Evolutionary conservation across 2,329 filamentous ascomycete genomes (phyloP).

Genomic region (Xylariaceae sp.): DNA sequence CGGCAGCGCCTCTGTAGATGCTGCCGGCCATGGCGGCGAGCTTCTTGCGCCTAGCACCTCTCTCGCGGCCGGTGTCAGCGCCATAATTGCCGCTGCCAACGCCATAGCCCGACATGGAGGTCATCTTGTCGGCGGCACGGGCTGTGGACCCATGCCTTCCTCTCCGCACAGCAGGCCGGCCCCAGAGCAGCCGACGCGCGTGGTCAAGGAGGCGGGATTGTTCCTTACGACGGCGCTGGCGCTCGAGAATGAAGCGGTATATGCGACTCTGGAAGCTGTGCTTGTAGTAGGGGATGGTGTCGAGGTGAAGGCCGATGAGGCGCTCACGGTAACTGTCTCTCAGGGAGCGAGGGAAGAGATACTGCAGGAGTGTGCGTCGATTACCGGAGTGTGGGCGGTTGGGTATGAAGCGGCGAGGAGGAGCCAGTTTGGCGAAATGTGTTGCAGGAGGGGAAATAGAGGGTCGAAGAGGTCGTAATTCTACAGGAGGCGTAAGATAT

Average conservation of each 20-base stretch:
- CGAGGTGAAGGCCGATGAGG: conserved; percentile 69
- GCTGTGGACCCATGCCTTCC: conserved; percentile 35
- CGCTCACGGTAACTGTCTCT: conserved; percentile 63
- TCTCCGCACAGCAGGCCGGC: conserved; percentile 28
- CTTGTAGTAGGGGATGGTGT: conserved; percentile 69
- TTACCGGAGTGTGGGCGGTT: conserved; percentile 39
- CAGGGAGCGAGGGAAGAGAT: conserved; percentile 64
- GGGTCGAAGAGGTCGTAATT: too few species aligned
- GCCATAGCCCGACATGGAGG: conserved; percentile 33
- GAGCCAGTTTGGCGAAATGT: conserved; percentile 40
- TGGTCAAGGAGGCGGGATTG: conserved; percentile 47
- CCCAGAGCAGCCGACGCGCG: conserved; percentile 46
- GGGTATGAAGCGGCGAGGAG: conserved; percentile 40
- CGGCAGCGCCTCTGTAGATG: conserved; percentile 55
- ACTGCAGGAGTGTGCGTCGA: conserved; percentile 55
- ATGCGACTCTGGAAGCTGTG: conserved; percentile 71
- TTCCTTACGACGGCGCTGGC: conserved; percentile 55
- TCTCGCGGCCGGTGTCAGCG: conserved; percentile 47
- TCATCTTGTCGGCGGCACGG: conserved; percentile 26
- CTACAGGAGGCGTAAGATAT: too few species aligned
- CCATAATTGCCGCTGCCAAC: conserved; percentile 36
- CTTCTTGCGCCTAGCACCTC: conserved; percentile 73
- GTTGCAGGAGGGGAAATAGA: neutral
- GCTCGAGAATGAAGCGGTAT: conserved; percentile 68
- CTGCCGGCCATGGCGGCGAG: conserved; percentile 64